These are phyloP conservation scores for Bryopsis sp. DNA, from an alignment of 139 green algal genomes.

Conservation along the genomic window DNA sequence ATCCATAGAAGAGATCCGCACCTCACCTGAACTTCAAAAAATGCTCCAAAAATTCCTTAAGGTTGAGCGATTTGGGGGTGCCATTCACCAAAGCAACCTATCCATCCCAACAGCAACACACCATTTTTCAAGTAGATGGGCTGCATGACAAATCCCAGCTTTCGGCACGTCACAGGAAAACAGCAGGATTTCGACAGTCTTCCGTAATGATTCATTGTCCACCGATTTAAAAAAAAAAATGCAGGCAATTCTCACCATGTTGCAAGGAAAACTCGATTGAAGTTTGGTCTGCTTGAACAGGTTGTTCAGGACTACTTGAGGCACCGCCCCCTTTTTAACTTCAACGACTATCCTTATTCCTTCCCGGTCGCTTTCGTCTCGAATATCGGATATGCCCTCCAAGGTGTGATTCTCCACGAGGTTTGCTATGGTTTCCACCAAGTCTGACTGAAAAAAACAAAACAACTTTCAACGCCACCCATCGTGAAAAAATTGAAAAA, in stretches of 20 bases:
- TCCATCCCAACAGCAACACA: too few species aligned
- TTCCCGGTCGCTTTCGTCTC: conserved; percentile 87
- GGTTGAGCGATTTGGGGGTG: conserved; percentile 43
- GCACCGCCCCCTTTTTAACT: conserved; percentile 20
- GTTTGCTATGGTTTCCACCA: conserved; percentile 70
- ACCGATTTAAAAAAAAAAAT: too few species aligned
- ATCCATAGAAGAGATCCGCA: too few species aligned
- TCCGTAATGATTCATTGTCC: too few species aligned
- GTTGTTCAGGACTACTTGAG: conserved; percentile 60
- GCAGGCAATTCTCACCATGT: conserved; percentile 53
- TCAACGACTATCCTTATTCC: conserved; percentile 91
- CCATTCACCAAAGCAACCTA: conserved; percentile 53
- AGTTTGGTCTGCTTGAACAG: conserved; percentile 76
- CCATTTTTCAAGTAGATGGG: too few species aligned
- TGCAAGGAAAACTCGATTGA: conserved; percentile 60
- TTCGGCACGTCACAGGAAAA: too few species aligned
- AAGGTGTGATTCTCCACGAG: conserved; percentile 64
- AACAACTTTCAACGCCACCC: too few species aligned
- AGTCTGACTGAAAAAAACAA: conserved; percentile 33
- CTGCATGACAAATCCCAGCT: too few species aligned
- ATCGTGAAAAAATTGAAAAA: too few species aligned
- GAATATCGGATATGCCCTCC: conserved; percentile 67
- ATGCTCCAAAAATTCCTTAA: conserved; percentile 58
- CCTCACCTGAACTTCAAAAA: conserved; percentile 79
- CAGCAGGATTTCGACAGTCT: too few species aligned